These are phyloP conservation scores for Epichloe aotearoae DNA, from an alignment of 2,329 filamentous ascomycete genomes.

Conservation along the genomic window DNA sequence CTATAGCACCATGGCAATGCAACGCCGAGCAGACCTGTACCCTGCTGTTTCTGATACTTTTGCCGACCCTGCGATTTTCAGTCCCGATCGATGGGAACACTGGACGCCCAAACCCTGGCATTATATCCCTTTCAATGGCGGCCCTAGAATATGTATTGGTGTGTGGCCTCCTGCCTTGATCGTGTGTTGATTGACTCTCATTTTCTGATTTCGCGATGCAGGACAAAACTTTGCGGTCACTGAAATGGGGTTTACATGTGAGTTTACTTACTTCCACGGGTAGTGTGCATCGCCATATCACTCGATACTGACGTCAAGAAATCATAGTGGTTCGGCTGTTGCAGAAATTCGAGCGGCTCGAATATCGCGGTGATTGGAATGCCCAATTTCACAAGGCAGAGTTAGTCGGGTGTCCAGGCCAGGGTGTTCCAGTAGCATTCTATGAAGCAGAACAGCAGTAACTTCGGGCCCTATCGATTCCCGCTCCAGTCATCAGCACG, in stretches of 20 bases:
- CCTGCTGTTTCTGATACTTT: conserved; percentile 33
- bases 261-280: no score
- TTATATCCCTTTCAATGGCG: conserved; percentile 65
- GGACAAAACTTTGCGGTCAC: no score
- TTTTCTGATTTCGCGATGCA: no score
- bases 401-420: conserved; percentile 28
- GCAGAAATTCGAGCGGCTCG: conserved; percentile 44
- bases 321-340: conserved; percentile 35
- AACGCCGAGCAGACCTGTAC: conserved; percentile 52
- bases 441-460: conserved; percentile 13
- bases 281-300: no score
- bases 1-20: conserved; percentile 61
- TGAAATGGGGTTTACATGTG: no score
- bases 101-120: conserved; percentile 56
- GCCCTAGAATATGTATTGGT: conserved; percentile 61
- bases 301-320: no score
- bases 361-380: conserved; percentile 32
- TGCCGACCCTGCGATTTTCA: conserved; percentile 40
- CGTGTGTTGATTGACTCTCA: no score
- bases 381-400: conserved; percentile 31
- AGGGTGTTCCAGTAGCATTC: conserved; percentile 28
- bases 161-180: conserved; percentile 26
- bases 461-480: no score
- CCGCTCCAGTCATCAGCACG: no score
- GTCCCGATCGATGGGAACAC: conserved; percentile 52